Evolutionary conservation across 1,139 yeast genomes (phyloP), one percentile per base, ranked within the genome.

Genomic region (Nadsonia starkeyi-henricii): DNA sequence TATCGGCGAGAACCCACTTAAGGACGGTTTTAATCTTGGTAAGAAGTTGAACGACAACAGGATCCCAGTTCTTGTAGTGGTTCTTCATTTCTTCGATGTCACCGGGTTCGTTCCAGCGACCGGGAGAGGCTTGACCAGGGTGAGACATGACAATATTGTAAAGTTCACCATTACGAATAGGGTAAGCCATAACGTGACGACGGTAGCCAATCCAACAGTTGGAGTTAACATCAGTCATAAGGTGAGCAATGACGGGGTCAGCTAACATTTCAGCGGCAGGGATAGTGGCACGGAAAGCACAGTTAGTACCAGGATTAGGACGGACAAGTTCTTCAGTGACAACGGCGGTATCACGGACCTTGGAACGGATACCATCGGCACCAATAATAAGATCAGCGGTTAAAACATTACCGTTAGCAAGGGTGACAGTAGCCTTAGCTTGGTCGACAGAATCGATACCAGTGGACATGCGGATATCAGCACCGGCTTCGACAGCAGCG

Each of bases 381-480:
- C 69, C 70, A 48, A 67, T 55, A 20, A 67, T 55, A 42, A 67
- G 56, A 50, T 66, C 69, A 2, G 57, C 68, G 4, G 51, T 43
- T 44, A 53, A 57, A 2, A 50, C 50, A 4, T 48, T 45, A 18
- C 68, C 68, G 46, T 59, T 57, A 3, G 54, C 52, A 15, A 61
- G 57, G 15, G 55, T 54, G n/a, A 66, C 63, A 2, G 57, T 51
- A 3, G 56, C 54, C 3, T 57, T 52, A 7, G 57, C 56, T 45
- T 57, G 62, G 48, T 66, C 64, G 26, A 63, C 57, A 8, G 51
- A 45, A 20, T 49, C 52, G 18, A 65, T 66, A 20, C 59, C 55
- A n/a, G 58, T 53, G 47, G 57, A 55, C 44, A 58, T 54, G 20
- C 48, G 44, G 39, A 63, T 53, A 26, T 53, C 56, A 45, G 61